Evolutionary conservation across 106 monocot genomes (phyloP).

Genomic region (Gastrodia elata): DNA sequence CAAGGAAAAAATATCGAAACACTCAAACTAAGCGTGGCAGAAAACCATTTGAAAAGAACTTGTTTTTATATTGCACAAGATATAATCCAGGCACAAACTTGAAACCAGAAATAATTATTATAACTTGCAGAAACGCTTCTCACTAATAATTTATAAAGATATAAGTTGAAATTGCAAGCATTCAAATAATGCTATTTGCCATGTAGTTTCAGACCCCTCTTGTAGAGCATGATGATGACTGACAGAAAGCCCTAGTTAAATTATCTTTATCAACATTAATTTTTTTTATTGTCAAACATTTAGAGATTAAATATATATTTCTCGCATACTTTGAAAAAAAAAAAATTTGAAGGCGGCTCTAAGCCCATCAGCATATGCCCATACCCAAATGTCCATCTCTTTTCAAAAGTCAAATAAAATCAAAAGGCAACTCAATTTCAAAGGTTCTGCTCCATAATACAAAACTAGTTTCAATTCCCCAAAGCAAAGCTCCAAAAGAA

Average conservation of each 20-base stretch:
- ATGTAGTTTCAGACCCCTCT: too few relatives aligned
- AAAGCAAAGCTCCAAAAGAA: not conserved
- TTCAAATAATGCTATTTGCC: too few relatives aligned
- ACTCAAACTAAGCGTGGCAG: not conserved
- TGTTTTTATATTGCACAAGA: not conserved
- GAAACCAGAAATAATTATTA: not conserved
- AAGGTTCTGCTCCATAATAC: not conserved
- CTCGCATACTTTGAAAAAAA: too few relatives aligned
- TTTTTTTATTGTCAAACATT: too few relatives aligned
- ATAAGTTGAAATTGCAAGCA: not conserved
- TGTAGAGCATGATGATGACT: too few relatives aligned
- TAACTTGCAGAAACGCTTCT: not conserved
- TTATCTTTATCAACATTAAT: too few relatives aligned
- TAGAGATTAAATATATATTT: too few relatives aligned
- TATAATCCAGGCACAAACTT: not conserved
- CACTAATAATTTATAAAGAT: not conserved
- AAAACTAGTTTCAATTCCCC: not conserved
- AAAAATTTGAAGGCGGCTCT: too few relatives aligned
- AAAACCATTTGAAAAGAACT: not conserved
- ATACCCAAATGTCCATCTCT: too few relatives aligned
- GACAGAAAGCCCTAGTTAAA: too few relatives aligned
- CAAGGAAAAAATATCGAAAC: too few relatives aligned
- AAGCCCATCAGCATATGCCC: too few relatives aligned
- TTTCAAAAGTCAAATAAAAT: not conserved
- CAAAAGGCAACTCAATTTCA: not conserved